Evolutionary conservation across 1,284 basidiomycete species (phyloP).

Genomic region (Pulveroboletus sp.): DNA sequence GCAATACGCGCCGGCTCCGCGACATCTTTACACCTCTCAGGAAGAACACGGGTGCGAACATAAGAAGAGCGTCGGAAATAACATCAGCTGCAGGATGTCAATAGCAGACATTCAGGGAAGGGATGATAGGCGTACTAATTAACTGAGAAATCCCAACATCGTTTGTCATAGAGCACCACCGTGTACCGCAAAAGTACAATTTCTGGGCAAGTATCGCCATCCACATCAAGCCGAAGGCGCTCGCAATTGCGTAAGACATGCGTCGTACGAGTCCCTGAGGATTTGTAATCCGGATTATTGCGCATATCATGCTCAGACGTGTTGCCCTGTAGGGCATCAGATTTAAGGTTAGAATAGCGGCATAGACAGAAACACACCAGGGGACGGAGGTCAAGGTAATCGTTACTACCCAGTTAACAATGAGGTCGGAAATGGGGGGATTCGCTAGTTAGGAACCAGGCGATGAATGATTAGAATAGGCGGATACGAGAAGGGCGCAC

Average conservation of each 20-base stretch:
- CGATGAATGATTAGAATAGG: no score
- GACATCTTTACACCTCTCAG: constrained; percentile 18
- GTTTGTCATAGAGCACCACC: background rate
- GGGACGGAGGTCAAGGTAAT: no score
- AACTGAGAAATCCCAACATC: constrained; percentile 18
- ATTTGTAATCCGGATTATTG: constrained; percentile 14
- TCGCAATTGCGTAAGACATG: constrained; percentile 4
- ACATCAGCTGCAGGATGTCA: constrained; percentile 17
- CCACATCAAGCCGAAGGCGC: constrained; percentile 23
- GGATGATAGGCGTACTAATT: constrained; percentile 9
- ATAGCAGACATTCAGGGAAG: background rate
- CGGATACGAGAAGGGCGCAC: constrained; percentile 11
- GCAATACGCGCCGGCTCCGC: constrained; percentile 13
- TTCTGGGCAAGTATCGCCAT: constrained; percentile 4
- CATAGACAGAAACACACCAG: no score
- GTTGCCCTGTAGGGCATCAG: constrained; percentile 10
- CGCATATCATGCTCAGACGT: constrained; percentile 22
- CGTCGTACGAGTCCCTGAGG: background rate
- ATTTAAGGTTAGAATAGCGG: background rate
- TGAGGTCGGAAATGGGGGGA: background rate
- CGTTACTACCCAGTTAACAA: no score
- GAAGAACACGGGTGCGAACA: constrained; percentile 8
- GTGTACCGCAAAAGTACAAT: constrained; percentile 6
- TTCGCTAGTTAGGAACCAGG: constrained; percentile 6
- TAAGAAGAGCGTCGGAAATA: constrained; percentile 31